phyloP scores from a whole-genome alignment of 495 filamentous ascomycete species.

The Penicillium argentinense region DNA sequence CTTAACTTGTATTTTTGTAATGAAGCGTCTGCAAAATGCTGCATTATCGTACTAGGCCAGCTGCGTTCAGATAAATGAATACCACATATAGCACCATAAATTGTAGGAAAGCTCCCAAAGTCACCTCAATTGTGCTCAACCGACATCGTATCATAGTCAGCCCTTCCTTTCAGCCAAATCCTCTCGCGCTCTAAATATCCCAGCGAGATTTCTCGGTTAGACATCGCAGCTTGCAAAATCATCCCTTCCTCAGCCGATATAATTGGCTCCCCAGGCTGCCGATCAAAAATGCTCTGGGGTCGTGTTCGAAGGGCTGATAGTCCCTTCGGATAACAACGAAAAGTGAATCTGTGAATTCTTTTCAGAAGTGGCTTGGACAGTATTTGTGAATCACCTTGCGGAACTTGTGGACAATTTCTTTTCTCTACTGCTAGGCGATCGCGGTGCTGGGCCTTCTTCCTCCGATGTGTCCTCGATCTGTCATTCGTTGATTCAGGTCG shows the following conservation, averaged over 20 bases:
- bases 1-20: too few relatives aligned
- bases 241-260: not conserved
- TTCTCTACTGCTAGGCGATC: too few relatives aligned
- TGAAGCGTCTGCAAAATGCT: too few relatives aligned
- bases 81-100: too few relatives aligned
- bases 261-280: not conserved
- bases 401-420: too few relatives aligned
- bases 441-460: too few relatives aligned
- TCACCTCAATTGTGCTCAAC: too few relatives aligned
- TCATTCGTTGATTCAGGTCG: not conserved
- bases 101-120: too few relatives aligned
- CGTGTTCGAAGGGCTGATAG: not conserved
- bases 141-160: too few relatives aligned
- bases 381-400: not conserved
- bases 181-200: not conserved
- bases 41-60: too few relatives aligned
- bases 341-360: not conserved
- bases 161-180: too few relatives aligned
- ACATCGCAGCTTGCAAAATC: not conserved
- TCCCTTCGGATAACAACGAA: not conserved
- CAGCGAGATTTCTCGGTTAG: not conserved
- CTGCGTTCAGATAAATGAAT: too few relatives aligned
- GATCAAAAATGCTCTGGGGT: not conserved
- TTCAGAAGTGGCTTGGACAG: not conserved
- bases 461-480: not conserved